Base-by-base conservation (phyloP, 2,329 filamentous ascomycete species). In the Nemania sp. region DNA sequence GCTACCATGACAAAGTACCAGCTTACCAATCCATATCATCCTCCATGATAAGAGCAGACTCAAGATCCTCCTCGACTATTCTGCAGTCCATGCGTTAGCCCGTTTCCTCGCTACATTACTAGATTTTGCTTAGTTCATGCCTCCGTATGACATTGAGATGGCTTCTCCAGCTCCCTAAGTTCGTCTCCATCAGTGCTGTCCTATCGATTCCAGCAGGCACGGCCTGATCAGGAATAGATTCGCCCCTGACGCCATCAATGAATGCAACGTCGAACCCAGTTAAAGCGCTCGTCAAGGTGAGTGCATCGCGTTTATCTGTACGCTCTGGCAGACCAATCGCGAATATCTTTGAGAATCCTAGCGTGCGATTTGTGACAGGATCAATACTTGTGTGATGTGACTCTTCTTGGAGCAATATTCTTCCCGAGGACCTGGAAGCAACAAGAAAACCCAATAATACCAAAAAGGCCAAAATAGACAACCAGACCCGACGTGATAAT, bases 231-330 rank as follows among this genome's bases (percentile, higher is more conserved):
- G 65, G 60, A 2, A 80, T 62, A 2, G 65, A 65, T 6, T 73
- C 68, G 1, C 74, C 74, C 14, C 62, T 65, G 2, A 79, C 70
- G 0, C 74, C 77, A 49, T 76, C 70, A 3, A 78, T 60, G 62
- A 72, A 79, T 6, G 78, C 71, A 0, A 78, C 60, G 2, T 72
- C 65, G 57, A 80, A 72, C 0, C 71, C 73, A 0, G 72, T 73
- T 28, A 78, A 51, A 0, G 72, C 67, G 33, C 74, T 70, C 5
- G 73, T 69, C 8, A 81, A 64, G 1, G 72, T 66, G 15, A 81
- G 65, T 3, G 72, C 74, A 69, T 81, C 79, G 44, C 75, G 72
- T 58, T 78, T 78, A 62, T 81, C 78, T 3, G 72, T 74, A 28
- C 79, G 70, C 34, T 74, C 70, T 4, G 76, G 73, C 8, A 81